Conservation (phyloP, 2,329 filamentous ascomycete species). For the Ilyonectria robusta region DNA sequence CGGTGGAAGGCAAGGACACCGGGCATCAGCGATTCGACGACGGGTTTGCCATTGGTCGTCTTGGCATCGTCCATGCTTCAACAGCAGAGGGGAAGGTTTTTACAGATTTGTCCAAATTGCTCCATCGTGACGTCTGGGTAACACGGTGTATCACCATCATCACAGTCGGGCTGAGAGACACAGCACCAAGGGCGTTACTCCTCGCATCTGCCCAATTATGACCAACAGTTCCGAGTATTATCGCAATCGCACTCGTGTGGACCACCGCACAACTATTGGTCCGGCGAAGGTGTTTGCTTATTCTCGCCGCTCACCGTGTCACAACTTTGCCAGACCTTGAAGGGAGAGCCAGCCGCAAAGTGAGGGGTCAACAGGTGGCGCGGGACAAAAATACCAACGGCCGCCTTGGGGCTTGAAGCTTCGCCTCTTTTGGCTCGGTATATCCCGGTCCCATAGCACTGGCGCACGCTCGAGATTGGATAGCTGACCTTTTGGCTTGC, state of each 20-base stretch:
- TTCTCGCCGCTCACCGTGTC: background rate
- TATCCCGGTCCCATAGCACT: background rate
- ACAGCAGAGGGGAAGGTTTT: background rate
- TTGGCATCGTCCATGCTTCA: background rate
- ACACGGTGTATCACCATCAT: background rate
- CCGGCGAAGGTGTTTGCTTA: background rate
- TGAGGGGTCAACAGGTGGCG: background rate
- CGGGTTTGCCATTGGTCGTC: background rate
- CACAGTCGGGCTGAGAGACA: background rate
- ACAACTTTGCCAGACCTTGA: background rate
- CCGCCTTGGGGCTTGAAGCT: background rate
- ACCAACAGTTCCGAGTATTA: too few relatives aligned
- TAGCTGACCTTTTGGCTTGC: background rate
- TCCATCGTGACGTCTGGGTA: background rate
- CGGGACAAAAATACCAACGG: background rate
- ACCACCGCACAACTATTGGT: background rate
- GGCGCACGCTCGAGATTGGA: background rate
- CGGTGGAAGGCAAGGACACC: background rate
- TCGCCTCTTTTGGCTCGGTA: background rate
- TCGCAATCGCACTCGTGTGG: background rate
- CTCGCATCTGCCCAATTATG: background rate
- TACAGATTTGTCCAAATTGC: background rate
- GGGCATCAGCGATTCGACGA: background rate
- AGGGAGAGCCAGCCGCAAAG: background rate
- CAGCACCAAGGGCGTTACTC: background rate